Evolutionary conservation across 441 rosid genomes (phyloP), one percentile per base, ranked within the genome.

Genomic region (Populus trichocarpa): DNA sequence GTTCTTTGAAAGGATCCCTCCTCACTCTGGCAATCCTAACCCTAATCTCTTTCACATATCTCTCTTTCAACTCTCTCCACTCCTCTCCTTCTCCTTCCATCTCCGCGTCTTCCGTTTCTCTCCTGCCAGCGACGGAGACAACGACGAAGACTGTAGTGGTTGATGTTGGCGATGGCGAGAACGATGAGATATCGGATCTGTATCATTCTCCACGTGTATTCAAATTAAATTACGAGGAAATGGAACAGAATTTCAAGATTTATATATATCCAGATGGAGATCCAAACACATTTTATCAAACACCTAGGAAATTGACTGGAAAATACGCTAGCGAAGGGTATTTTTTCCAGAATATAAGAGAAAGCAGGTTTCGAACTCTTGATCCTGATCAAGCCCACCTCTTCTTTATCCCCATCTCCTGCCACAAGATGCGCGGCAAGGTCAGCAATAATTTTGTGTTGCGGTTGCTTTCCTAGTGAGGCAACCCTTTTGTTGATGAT

Each of bases 401-500:
- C 78, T 96, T 96, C 80, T 91, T 92, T 84, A 88, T 94, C 73
- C 99, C 98, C 11, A 89, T 96, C 36, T 96, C 98, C 5, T 92
- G 97, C 83, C 99, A 94, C 79, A 96, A 96, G 87, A 93, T 96
- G 98, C 94, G 99, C n/a, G 98, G 98, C 79, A 92, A 92, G 97
- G 99, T 70, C 5, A 30, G 33, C 3, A 14, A 14, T 33, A 14
- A 13, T 13, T 46, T 46, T 12, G 18, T 46, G 57, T 46, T 46
- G 63, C 46, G 5, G 20, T 70, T 46, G n/a, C n/a, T 57, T 63
- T 59, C 42, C 23, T 2, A 14, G 6, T 7, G 77, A 32, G n/a
- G 66, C 28, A 63, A 38, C 8, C 53, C 8, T 64, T 40, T 32
- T 70, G 9, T 36, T 63, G 42, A 77, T 71, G 71, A 16, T 50